Percentiles rank a stretch among this genome's conserved stretches.
phyloP scores from a whole-genome alignment of 257 asterid species.

The Catharanthus roseus region DNA sequence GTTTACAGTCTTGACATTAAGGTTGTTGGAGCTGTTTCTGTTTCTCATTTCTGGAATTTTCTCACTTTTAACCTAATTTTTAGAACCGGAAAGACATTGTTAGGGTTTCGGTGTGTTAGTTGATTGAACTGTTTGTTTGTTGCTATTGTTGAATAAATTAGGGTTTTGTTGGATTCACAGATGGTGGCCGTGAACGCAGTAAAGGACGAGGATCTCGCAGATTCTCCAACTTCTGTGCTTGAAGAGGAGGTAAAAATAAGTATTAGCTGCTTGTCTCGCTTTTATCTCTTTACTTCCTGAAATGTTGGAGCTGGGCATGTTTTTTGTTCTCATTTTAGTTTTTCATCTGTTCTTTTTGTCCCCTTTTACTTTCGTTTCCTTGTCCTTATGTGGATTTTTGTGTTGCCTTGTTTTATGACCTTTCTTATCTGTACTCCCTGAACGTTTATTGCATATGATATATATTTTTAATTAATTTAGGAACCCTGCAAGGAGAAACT shows the following conservation, averaged over 20 bases:
- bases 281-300: neutral
- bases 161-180: constrained; percentile 20
- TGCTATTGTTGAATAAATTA: constrained; percentile 4
- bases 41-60: neutral
- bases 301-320: neutral
- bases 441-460: constrained; percentile 5
- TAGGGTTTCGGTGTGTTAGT: constrained; percentile 6
- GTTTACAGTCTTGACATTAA: neutral
- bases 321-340: neutral
- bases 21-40: neutral
- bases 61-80: neutral
- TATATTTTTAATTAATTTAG: constrained; percentile 29
- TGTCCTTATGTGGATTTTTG: neutral
- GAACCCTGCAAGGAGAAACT: constrained; percentile 46
- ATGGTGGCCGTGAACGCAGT: constrained; percentile 51
- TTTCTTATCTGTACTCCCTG: neutral
- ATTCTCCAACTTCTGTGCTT: constrained; percentile 97
- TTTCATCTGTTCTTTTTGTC: neutral
- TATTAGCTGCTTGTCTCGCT: neutral
- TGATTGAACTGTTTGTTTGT: constrained; percentile 3
- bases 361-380: neutral
- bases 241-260: constrained; percentile 60
- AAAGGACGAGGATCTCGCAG: constrained; percentile 51
- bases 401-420: neutral
- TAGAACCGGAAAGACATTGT: neutral